Evolutionary conservation across 2,329 filamentous ascomycete species (phyloP).

Genomic region (Talaromyces verruculosus): DNA sequence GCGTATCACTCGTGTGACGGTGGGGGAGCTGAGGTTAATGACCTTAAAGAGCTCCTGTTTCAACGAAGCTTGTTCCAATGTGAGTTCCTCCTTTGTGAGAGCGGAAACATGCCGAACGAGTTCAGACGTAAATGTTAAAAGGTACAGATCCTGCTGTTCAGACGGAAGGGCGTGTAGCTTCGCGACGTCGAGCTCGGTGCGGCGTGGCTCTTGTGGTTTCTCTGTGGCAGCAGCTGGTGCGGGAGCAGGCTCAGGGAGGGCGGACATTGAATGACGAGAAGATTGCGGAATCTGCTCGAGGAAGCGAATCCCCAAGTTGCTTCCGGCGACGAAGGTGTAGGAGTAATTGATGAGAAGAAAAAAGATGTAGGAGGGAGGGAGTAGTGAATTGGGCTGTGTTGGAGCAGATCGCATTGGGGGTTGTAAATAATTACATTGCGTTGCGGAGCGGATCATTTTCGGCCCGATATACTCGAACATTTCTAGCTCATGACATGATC

Average conservation of each 20-base stretch:
- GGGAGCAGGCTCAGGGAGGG: conserved; percentile 32
- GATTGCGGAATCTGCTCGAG: conserved; percentile 17
- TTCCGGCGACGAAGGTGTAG: neutral
- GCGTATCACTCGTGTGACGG: conserved; percentile 82
- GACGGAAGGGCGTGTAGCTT: conserved; percentile 87
- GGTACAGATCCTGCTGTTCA: conserved; percentile 93
- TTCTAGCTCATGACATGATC: neutral
- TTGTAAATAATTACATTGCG: conserved; percentile 22
- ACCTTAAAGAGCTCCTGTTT: conserved; percentile 95
- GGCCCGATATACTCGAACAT: conserved; percentile 19
- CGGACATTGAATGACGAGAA: conserved; percentile 38
- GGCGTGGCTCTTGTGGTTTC: conserved; percentile 35
- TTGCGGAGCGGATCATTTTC: conserved; percentile 29
- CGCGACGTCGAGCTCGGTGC: conserved; percentile 74
- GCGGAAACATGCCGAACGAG: conserved; percentile 73
- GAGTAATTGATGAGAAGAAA: neutral
- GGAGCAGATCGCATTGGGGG: neutral
- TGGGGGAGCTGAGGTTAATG: conserved; percentile 75
- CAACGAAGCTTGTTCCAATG: conserved; percentile 83
- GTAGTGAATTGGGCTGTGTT: neutral
- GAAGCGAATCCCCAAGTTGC: conserved; percentile 12
- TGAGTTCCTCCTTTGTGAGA: conserved; percentile 75
- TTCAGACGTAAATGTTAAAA: conserved; percentile 82
- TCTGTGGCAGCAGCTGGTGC: conserved; percentile 35
- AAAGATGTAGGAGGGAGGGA: neutral